Evolutionary conservation across 371 early-diverging fungal species (phyloP).

Genomic region (Mucor piriformis): DNA sequence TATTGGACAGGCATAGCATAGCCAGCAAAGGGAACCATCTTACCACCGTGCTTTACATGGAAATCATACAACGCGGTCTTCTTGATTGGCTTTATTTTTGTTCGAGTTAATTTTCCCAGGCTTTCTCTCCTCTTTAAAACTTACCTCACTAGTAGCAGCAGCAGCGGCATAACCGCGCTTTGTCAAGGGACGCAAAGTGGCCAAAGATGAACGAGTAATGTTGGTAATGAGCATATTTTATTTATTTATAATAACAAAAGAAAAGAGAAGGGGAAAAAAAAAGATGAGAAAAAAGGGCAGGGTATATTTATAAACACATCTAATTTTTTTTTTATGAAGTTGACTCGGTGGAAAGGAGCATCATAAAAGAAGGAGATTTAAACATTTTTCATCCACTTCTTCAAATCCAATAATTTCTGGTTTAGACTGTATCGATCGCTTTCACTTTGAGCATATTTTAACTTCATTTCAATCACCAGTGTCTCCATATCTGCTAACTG

Average conservation of each 20-base stretch:
- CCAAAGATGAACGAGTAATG: slow-evolving; percentile 21
- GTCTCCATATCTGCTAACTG: slow-evolving; percentile 70
- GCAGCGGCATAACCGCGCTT: slow-evolving; percentile 40
- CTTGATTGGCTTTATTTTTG: slow-evolving; percentile 44
- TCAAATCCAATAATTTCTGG: slow-evolving; percentile 65
- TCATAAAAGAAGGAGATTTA: neutral
- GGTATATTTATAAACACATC: slow-evolving; percentile 11
- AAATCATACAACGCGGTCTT: slow-evolving; percentile 92
- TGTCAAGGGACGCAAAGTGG: slow-evolving; percentile 19
- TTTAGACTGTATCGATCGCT: slow-evolving; percentile 64
- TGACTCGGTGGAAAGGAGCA: slow-evolving; percentile 52
- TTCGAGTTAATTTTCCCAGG: neutral
- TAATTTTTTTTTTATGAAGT: slow-evolving; percentile 23
- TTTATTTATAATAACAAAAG: slow-evolving; percentile 5
- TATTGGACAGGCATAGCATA: slow-evolving; percentile 97
- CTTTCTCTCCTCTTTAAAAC: neutral
- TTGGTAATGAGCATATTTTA: slow-evolving; percentile 21
- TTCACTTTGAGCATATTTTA: slow-evolving; percentile 76
- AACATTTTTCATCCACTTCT: slow-evolving; percentile 40
- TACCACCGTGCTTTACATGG: slow-evolving; percentile 89
- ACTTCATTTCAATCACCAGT: slow-evolving; percentile 70
- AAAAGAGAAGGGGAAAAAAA: slow-evolving; percentile 14
- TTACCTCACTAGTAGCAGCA: slow-evolving; percentile 36
- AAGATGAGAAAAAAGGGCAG: slow-evolving; percentile 5
- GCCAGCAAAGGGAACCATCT: slow-evolving; percentile 98